A percentile compares a stretch with the other conserved stretches of the same genome.
These are phyloP conservation scores for Alternaria burnsii DNA, from an alignment of 2,329 filamentous ascomycete species.

Conservation along the genomic window DNA sequence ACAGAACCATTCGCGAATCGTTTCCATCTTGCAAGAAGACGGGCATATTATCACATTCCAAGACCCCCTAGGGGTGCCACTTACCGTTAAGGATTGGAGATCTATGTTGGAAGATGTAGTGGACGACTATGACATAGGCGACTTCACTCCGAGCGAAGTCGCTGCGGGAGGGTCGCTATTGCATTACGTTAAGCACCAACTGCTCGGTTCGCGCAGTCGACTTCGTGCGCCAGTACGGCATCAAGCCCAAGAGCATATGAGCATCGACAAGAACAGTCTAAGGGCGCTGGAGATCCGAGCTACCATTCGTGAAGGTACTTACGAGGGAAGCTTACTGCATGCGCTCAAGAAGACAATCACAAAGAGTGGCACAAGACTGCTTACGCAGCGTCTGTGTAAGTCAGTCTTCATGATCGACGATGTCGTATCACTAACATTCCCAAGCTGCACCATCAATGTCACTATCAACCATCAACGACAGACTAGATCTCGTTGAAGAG, in stretches of 20 bases:
- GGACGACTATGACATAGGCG: conserved; percentile 58
- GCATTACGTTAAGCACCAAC: conserved; percentile 80
- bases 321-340: conserved; percentile 86
- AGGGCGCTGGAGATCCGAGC: conserved; percentile 87
- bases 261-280: conserved; percentile 90
- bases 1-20: conserved; percentile 67
- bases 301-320: conserved; percentile 81
- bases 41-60: conserved; percentile 80
- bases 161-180: conserved; percentile 82
- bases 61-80: conserved; percentile 54
- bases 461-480: conserved; percentile 75
- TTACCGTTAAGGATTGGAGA: conserved; percentile 71
- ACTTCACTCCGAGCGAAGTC: conserved; percentile 75
- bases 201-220: conserved; percentile 80
- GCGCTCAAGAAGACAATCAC: conserved; percentile 90
- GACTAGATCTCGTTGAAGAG: conserved; percentile 81
- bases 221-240: conserved; percentile 83
- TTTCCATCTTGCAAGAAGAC: conserved; percentile 76
- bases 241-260: conserved; percentile 79
- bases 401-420: not conserved
- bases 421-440: conserved; percentile 10
- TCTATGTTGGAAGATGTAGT: conserved; percentile 80
- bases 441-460: conserved; percentile 85
- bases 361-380: conserved; percentile 84
- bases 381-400: conserved; percentile 82